These are phyloP conservation scores for Zanthoxylum bungeanum DNA, from an alignment of 345 rosid genomes.

Conservation along the genomic window DNA sequence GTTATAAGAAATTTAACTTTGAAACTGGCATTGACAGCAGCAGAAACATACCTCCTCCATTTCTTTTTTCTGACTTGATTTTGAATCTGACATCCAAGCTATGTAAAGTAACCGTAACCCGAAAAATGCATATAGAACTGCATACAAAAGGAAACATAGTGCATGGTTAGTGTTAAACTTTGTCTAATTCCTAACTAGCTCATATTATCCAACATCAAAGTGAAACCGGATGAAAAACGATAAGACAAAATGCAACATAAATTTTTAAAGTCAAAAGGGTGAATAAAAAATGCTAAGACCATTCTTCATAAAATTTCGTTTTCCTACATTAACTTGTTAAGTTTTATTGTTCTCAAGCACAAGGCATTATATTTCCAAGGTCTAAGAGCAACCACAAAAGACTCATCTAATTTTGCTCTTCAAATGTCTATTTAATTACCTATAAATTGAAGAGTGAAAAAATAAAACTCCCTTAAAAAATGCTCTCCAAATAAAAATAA, in stretches of 20 bases:
- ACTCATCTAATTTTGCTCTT: too few species aligned
- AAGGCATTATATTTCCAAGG: too few species aligned
- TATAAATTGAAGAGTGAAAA: too few species aligned
- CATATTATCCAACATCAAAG: background rate
- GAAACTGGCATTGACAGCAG: background rate
- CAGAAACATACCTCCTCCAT: conserved; percentile 83
- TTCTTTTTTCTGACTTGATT: conserved; percentile 90
- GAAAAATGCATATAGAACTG: conserved; percentile 90
- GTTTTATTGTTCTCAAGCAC: background rate
- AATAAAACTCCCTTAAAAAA: too few species aligned
- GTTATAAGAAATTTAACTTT: too few species aligned
- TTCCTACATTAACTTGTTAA: background rate
- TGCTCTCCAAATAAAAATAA: too few species aligned
- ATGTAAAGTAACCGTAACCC: conserved; percentile 94
- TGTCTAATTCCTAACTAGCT: background rate
- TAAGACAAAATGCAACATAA: background rate
- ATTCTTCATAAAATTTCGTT: background rate
- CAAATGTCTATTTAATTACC: too few species aligned
- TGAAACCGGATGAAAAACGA: background rate
- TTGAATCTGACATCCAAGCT: conserved; percentile 98
- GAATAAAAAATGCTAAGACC: too few species aligned
- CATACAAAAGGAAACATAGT: conserved; percentile 17
- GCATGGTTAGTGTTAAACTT: background rate
- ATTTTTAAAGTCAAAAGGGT: too few species aligned
- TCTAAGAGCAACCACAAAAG: too few species aligned